Evolutionary conservation across 768 basidiomycete genomes (phyloP).

Genomic region (Glaciozyma antarctica): DNA sequence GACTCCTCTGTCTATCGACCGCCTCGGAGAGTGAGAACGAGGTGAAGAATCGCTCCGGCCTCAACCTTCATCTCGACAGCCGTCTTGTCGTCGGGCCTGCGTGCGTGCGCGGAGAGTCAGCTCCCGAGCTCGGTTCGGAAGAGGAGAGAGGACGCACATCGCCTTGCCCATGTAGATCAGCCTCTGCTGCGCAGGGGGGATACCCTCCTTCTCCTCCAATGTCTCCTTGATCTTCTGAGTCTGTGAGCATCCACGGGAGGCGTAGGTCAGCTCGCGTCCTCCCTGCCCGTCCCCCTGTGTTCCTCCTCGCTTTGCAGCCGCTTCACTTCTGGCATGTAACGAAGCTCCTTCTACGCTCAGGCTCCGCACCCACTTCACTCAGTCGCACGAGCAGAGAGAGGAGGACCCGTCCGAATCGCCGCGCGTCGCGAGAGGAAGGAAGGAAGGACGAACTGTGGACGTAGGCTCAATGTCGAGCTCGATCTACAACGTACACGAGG

Average conservation of each 20-base stretch:
- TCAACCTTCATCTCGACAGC: conserved; percentile 72
- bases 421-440: background rate
- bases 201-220: conserved; percentile 96
- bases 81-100: conserved; percentile 83
- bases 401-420: background rate
- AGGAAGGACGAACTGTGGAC: conserved; percentile 55
- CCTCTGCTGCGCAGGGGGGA: conserved; percentile 90
- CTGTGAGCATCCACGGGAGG: conserved; percentile 44
- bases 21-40: conserved; percentile 90
- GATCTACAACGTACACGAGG: conserved; percentile 47
- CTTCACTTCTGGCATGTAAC: no score
- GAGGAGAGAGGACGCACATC: conserved; percentile 50
- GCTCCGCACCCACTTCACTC: no score
- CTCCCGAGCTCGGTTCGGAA: background rate
- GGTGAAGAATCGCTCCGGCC: conserved; percentile 79
- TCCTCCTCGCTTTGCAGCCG: no score
- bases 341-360: no score
- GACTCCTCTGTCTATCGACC: conserved; percentile 44
- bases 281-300: conserved; percentile 10
- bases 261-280: background rate
- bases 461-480: conserved; percentile 89
- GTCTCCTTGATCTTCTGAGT: conserved; percentile 91
- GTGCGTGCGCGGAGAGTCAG: background rate
- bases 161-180: conserved; percentile 87
- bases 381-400: no score